These are phyloP conservation scores for Colletotrichum viniferum DNA, from an alignment of 2,329 filamentous ascomycete species.

Conservation along the genomic window DNA sequence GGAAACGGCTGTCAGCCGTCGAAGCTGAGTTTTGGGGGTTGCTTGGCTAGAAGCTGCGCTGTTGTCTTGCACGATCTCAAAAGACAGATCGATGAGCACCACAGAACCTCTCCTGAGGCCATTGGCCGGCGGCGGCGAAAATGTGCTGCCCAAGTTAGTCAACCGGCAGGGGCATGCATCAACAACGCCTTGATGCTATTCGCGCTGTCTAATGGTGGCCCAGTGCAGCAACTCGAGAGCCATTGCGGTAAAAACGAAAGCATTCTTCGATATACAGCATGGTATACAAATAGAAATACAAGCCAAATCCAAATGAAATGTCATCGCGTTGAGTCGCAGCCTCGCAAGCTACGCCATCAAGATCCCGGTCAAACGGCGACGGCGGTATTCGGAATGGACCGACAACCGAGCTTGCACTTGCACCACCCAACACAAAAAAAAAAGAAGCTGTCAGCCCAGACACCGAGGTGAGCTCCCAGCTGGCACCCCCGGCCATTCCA, in stretches of 20 bases:
- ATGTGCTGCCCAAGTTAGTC: neutral
- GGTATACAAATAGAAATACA: neutral
- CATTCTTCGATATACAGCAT: neutral
- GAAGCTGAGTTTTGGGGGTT: neutral
- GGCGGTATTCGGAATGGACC: conserved; percentile 13
- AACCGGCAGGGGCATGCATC: neutral
- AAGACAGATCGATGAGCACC: neutral
- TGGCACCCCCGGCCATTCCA: neutral
- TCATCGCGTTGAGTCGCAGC: neutral
- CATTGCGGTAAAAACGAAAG: neutral
- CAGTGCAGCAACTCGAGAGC: neutral
- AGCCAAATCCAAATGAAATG: neutral
- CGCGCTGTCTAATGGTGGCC: neutral
- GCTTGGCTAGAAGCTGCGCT: neutral
- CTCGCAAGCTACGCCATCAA: neutral
- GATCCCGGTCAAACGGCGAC: conserved; percentile 11
- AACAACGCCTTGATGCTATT: neutral
- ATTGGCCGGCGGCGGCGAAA: neutral
- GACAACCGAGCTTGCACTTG: neutral
- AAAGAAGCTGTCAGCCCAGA: conserved; percentile 6
- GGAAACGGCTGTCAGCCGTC: neutral
- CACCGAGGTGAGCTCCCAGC: conserved; percentile 1
- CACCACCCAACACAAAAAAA: neutral
- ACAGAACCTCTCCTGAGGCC: neutral
- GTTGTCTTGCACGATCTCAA: neutral